Conservation (phyloP, 169 alveolate genomes). For the Eimeria maxima region DNA sequence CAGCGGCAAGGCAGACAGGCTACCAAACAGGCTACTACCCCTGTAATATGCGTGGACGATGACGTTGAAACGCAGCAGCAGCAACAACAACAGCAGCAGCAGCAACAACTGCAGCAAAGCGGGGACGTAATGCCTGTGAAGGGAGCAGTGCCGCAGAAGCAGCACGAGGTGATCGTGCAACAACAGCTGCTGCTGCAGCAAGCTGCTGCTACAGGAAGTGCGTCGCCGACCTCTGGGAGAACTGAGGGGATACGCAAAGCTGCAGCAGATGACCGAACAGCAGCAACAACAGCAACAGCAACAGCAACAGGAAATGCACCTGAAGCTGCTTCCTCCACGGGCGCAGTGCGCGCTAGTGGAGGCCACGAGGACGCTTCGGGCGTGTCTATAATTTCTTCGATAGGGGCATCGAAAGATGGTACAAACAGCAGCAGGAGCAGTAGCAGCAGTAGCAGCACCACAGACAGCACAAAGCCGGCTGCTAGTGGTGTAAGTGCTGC, state of each 20-base stretch:
- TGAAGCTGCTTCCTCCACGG: not conserved
- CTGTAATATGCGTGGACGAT: constrained; percentile 40
- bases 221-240: not conserved
- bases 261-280: not conserved
- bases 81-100: constrained; percentile 56
- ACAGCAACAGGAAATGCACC: not conserved
- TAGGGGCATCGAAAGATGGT: not conserved
- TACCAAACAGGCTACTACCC: not conserved
- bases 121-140: not conserved
- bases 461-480: not conserved
- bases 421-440: constrained; percentile 10
- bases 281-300: not conserved
- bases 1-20: not conserved
- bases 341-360: not conserved
- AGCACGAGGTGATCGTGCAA: not conserved
- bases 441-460: constrained; percentile 4
- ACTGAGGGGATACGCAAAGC: not conserved
- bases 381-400: not conserved
- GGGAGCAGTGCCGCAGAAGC: not conserved
- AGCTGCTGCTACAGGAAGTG: not conserved
- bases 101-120: constrained; percentile 7
- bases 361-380: not conserved
- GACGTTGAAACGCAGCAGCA: constrained; percentile 45
- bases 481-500: not conserved
- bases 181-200: constrained; percentile 25